Evolutionary conservation across 2,329 filamentous ascomycete genomes (phyloP).

Genomic region (Pseudocercospora eumusae): DNA sequence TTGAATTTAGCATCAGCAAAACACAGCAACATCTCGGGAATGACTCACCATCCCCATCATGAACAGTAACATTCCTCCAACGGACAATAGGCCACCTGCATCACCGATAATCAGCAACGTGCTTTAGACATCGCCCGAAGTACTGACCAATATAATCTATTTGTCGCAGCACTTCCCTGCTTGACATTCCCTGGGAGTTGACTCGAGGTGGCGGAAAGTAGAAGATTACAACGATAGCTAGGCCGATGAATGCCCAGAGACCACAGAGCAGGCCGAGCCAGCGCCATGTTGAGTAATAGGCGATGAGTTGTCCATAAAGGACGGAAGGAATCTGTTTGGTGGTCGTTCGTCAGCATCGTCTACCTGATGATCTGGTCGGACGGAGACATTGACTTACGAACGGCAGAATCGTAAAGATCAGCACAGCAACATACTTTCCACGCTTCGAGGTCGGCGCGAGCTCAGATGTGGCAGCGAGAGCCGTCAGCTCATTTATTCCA

Average conservation of each 20-base stretch:
- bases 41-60: constrained; percentile 45
- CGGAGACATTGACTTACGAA: constrained; percentile 42
- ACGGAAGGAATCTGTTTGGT: not conserved
- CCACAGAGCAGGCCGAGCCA: constrained; percentile 57
- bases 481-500: constrained; percentile 68
- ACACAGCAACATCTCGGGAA: too few species aligned
- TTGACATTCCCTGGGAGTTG: constrained; percentile 46
- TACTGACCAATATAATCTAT: constrained; percentile 54
- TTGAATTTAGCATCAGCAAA: not conserved
- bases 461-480: constrained; percentile 67
- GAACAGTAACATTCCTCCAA: constrained; percentile 54
- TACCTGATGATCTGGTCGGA: not conserved
- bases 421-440: constrained; percentile 61
- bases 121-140: not conserved
- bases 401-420: constrained; percentile 64
- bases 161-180: constrained; percentile 45
- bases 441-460: constrained; percentile 66
- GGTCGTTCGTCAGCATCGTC: not conserved
- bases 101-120: not conserved
- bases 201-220: constrained; percentile 57
- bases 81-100: constrained; percentile 48
- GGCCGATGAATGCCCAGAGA: constrained; percentile 54
- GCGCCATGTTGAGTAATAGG: constrained; percentile 53
- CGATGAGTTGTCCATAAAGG: constrained; percentile 55
- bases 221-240: constrained; percentile 54